These are phyloP conservation scores for Yamadazyma taylorii DNA, from an alignment of 1,139 yeast species.

Conservation along the genomic window DNA sequence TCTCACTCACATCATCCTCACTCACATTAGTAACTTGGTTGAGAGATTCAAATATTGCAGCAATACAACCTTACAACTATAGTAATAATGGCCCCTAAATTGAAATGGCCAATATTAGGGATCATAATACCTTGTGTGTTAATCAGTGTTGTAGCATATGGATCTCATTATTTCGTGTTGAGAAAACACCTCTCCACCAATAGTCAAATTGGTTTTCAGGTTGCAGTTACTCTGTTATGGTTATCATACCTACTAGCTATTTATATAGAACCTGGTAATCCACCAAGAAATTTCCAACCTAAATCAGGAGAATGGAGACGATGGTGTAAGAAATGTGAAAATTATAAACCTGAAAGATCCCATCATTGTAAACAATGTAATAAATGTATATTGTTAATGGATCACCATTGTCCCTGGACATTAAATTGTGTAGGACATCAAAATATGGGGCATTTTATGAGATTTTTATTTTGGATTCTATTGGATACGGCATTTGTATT, in stretches of 20 bases:
- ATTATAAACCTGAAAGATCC: conserved; percentile 91
- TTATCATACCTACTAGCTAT: conserved; percentile 62
- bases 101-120: conserved; percentile 56
- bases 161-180: conserved; percentile 61
- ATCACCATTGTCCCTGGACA: conserved; percentile 98
- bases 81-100: conserved; percentile 17
- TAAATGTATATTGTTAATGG: conserved; percentile 73
- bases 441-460: conserved; percentile 79
- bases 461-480: conserved; percentile 73
- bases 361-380: conserved; percentile 85
- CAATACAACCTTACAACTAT: too few relatives aligned
- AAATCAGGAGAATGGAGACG: conserved; percentile 33
- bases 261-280: conserved; percentile 63
- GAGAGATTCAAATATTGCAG: too few relatives aligned
- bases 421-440: conserved; percentile 80
- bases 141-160: conserved; percentile 63
- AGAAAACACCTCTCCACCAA: conserved; percentile 37
- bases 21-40: too few relatives aligned
- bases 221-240: conserved; percentile 63
- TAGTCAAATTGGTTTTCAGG: conserved; percentile 51
- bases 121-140: conserved; percentile 63
- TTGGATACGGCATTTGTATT: conserved; percentile 53
- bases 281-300: conserved; percentile 33
- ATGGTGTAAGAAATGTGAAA: conserved; percentile 63
- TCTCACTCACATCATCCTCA: too few relatives aligned